phyloP scores from a whole-genome alignment of 192 early-diverging fungal genomes.

The Umbelopsis ramanniana region DNA sequence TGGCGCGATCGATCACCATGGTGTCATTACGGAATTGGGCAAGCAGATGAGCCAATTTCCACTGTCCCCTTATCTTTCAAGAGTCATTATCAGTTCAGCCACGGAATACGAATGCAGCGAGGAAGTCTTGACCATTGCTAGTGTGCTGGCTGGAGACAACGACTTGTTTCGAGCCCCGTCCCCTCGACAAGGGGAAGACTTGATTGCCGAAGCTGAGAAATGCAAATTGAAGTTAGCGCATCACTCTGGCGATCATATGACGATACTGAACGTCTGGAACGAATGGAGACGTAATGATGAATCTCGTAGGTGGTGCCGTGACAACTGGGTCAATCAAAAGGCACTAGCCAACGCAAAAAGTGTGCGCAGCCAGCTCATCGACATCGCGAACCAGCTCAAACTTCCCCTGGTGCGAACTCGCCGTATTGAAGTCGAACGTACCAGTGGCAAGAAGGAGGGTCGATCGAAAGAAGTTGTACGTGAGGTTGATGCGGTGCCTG shows the following conservation, averaged over 20 bases:
- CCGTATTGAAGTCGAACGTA: slow-evolving; percentile 1
- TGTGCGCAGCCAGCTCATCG: slow-evolving; percentile 87
- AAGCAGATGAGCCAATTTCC: slow-evolving; percentile 92
- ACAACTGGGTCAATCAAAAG: slow-evolving; percentile 85
- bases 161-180: slow-evolving; percentile 87
- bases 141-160: slow-evolving; percentile 88
- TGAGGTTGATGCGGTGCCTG: slow-evolving; percentile 58
- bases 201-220: slow-evolving; percentile 79
- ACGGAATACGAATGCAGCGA: slow-evolving; percentile 81
- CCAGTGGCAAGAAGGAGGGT: slow-evolving; percentile 18
- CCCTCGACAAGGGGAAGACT: slow-evolving; percentile 68
- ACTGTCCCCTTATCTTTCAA: slow-evolving; percentile 86
- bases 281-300: slow-evolving; percentile 77
- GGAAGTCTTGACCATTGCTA: slow-evolving; percentile 89
- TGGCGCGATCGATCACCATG: slow-evolving; percentile 85
- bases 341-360: slow-evolving; percentile 80
- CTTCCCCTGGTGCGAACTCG: slow-evolving; percentile 38
- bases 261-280: slow-evolving; percentile 80
- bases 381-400: slow-evolving; percentile 84
- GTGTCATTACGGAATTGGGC: slow-evolving; percentile 82
- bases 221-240: slow-evolving; percentile 84
- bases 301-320: slow-evolving; percentile 82
- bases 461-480: slow-evolving; percentile 56
- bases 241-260: slow-evolving; percentile 93
- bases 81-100: slow-evolving; percentile 80